Evolutionary conservation across 176 grass and related monocot species (phyloP), one percentile per base, ranked within the genome.

Genomic region (Stipa capillata): DNA sequence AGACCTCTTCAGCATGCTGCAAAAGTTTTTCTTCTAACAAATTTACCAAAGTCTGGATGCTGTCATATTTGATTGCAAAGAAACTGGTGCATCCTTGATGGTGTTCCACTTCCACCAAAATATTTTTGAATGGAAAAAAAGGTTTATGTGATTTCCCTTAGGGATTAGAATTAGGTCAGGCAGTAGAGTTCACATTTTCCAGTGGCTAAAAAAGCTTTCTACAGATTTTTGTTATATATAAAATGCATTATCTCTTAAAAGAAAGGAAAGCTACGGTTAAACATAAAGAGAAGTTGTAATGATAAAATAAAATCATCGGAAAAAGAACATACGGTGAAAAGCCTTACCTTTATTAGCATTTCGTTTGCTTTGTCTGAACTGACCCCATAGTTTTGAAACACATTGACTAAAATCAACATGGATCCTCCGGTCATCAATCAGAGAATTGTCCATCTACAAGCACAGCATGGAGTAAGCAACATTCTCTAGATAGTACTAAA

Each of bases 361-460:
- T 78, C 60, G 92, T 81, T 97, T 97, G 33, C 85, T 87, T 60
- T 90, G 93, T n/a, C n/a, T n/a, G n/a, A n/a, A n/a, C n/a, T n/a
- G n/a, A n/a, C n/a, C n/a, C n/a, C n/a, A n/a, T n/a, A n/a, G n/a
- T n/a, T n/a, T n/a, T n/a, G n/a, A n/a, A n/a, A n/a, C n/a, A n/a
- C n/a, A n/a, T n/a, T n/a, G n/a, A n/a, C n/a, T n/a, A n/a, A n/a
- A n/a, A n/a, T n/a, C n/a, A n/a, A n/a, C n/a, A n/a, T n/a, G n/a
- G 35, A 97, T 97, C 79, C 93, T 90, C 55, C 90, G 65, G 41
- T 97, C 93, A 65, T 97, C 93, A 82, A 97, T 93, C 55, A 97
- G 68, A 79, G 85, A 90, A 84, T 97, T 97, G 33, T 97, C 90
- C 93, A 97, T n/a, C n/a, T n/a, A n/a, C n/a, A n/a, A n/a, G n/a